These are phyloP conservation scores for Neonectria neomacrospora DNA, from an alignment of 2,329 filamentous ascomycete genomes.

Conservation along the genomic window DNA sequence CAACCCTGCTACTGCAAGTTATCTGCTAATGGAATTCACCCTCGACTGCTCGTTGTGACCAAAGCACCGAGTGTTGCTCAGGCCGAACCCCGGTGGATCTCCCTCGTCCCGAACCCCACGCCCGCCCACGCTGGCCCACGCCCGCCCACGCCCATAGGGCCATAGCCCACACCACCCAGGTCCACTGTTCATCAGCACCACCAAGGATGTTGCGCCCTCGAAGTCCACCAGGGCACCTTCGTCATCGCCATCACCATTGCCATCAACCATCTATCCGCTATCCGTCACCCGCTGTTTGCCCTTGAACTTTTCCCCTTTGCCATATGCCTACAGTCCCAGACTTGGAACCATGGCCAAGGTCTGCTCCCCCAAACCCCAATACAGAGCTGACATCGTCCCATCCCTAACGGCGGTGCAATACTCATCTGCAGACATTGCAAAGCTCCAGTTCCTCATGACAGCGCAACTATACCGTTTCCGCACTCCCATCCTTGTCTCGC, in stretches of 20 bases:
- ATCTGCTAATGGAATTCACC: neutral
- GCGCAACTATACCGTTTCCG: neutral
- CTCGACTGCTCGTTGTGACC: neutral
- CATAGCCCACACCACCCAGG: conserved; percentile 38
- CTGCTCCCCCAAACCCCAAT: neutral
- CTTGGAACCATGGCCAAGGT: neutral
- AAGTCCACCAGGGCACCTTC: conserved; percentile 29
- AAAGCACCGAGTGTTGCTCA: neutral
- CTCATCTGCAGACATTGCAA: neutral
- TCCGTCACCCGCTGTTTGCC: conserved; percentile 5
- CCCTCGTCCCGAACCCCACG: conserved; percentile 22
- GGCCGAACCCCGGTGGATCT: conserved; percentile 8
- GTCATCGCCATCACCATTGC: conserved; percentile 28
- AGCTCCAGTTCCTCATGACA: neutral
- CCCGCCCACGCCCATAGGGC: conserved; percentile 34
- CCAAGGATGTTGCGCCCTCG: conserved; percentile 16
- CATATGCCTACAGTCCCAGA: neutral
- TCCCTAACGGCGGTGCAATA: conserved; percentile 10
- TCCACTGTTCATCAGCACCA: conserved; percentile 37
- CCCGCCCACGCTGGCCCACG: conserved; percentile 19
- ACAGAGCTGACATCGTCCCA: conserved; percentile 17
- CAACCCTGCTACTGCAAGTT: too few species aligned
- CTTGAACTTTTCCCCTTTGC: neutral
- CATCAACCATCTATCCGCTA: conserved; percentile 20
- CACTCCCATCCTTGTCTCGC: conserved; percentile 2